A percentile compares a stretch with the other conserved stretches of the same genome.
Conservation (phyloP, 768 basidiomycete species). For the Boletus tomentosulus region DNA sequence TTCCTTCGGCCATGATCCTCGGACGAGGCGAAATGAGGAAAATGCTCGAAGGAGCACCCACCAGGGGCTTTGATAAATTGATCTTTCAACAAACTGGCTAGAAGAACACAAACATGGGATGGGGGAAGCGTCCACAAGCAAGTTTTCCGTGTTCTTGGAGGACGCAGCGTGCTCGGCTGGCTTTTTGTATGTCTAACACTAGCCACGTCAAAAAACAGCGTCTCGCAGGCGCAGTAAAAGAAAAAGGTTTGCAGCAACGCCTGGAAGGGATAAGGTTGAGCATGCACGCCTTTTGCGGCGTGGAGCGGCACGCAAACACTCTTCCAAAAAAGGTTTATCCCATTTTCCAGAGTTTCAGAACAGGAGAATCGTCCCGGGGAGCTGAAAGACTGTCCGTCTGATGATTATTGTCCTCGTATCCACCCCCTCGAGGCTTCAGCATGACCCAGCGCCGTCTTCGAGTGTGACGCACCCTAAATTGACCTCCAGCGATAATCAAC, state of each 20-base stretch:
- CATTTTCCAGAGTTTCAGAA: neutral
- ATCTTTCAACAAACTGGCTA: neutral
- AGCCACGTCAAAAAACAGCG: neutral
- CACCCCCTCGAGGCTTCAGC: conserved; percentile 4
- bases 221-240: neutral
- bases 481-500: neutral
- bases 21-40: neutral
- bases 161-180: neutral
- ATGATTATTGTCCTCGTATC: neutral
- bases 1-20: neutral
- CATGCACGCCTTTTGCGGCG: neutral
- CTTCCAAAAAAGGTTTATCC: neutral
- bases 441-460: neutral
- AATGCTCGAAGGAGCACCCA: neutral
- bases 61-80: neutral
- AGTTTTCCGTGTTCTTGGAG: neutral
- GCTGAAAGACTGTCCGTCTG: neutral
- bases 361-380: neutral
- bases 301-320: neutral
- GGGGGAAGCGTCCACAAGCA: neutral
- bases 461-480: neutral
- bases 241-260: neutral
- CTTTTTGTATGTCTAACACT: neutral
- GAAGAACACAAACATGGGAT: neutral
- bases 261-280: neutral